phyloP scores from a whole-genome alignment of 1,284 basidiomycete genomes.

The Ceratobasidium sp. region DNA sequence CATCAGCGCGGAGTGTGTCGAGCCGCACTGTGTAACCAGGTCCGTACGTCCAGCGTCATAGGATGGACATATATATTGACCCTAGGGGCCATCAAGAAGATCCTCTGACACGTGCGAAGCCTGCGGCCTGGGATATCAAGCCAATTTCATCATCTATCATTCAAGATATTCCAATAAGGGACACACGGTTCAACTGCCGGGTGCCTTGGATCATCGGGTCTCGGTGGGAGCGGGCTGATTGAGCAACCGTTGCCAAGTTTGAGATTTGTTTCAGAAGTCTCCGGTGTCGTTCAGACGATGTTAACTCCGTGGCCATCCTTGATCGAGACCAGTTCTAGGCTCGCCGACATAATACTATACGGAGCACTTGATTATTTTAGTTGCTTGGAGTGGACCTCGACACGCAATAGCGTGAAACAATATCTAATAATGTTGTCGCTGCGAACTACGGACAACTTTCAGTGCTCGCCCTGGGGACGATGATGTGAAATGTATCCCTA shows the following conservation, averaged over 20 bases:
- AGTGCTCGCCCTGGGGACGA: background rate
- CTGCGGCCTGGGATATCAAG: background rate
- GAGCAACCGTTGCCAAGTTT: conserved; percentile 14
- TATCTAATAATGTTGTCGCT: background rate
- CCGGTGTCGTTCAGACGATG: background rate
- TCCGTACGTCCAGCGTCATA: background rate
- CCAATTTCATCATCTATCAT: background rate
- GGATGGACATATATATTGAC: background rate
- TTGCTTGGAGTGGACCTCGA: background rate
- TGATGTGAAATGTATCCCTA: too few relatives aligned
- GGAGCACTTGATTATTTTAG: background rate
- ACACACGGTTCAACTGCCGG: background rate
- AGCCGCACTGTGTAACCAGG: background rate
- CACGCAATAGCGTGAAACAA: background rate
- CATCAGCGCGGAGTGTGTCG: background rate
- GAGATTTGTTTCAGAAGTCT: conserved; percentile 3
- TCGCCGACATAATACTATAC: background rate
- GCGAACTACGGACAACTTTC: background rate
- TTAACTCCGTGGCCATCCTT: too few relatives aligned
- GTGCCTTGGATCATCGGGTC: background rate
- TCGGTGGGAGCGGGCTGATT: background rate
- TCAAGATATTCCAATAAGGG: conserved; percentile 14
- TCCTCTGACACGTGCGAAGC: background rate
- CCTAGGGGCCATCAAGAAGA: conserved; percentile 22
- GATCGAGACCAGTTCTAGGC: too few relatives aligned